Base-by-base conservation (phyloP, 2,329 filamentous ascomycete species). In the Pyrenophora seminiperda region DNA sequence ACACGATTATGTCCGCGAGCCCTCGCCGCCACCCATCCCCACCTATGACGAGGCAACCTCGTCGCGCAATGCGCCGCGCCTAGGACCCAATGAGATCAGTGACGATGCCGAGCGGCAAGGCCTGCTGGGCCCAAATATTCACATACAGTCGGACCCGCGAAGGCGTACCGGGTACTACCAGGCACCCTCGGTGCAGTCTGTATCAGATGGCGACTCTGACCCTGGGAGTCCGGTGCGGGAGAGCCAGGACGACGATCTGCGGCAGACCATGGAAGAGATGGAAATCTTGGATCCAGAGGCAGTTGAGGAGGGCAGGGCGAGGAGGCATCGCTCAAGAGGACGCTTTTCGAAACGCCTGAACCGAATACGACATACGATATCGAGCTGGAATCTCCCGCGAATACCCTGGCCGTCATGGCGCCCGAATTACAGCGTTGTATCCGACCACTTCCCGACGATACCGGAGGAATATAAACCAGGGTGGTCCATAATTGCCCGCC, bases 241-340 rank as follows among this genome's bases (percentile, higher is more conserved):
- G 75, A 89, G 66, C 47, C 70, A 73, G 48, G 78, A 80, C 42
- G 72, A 74, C 38, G 78, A 79, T 41, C 81, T 94, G 63, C 85
- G 90, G 56, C 83, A 88, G 59, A 90, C 94, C 74, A 87, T 97
- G 77, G 85, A 95, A 68, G 89, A 97, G 81, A 86, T 75, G 70
- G 72, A 74, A 18, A 67, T 74, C 5, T 44, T 73, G 38, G 73
- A 75, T 47, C 68, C 68, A 3, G 73, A 71, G 53, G 54, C 62
- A 9, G 68, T 61, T 7, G 70, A 71, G 10, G 64, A 65, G 40
- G 67, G 58, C 10, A 59, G 64, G 30, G 46, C 62, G n/a, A 44
- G 67, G 47, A 52, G 72, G 31, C 65, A 66, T 31, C 52, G 66
- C 20, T 41, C 51, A 10, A 46, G 67, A 30, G 77, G 76, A 47